Evolutionary conservation across 768 basidiomycete genomes (phyloP).

Genomic region (Ramaria sp.): DNA sequence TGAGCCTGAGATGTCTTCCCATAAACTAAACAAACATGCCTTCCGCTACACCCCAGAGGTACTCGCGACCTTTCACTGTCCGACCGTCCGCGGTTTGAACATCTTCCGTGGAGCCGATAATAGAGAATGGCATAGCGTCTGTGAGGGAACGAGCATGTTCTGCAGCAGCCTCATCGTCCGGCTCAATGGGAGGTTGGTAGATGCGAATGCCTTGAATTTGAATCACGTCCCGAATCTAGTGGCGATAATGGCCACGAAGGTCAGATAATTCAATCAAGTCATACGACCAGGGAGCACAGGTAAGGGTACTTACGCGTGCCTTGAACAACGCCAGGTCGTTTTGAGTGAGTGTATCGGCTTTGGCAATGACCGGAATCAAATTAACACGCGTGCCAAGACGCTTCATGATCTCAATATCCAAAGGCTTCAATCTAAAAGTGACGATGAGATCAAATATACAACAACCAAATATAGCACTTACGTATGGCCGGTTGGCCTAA

Average conservation of each 20-base stretch:
- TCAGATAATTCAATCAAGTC: no score
- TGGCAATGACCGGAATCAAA: constrained; percentile 93
- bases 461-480: constrained; percentile 30
- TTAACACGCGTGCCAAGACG: constrained; percentile 96
- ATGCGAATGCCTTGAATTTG: constrained; percentile 88
- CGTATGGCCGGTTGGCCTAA: constrained; percentile 94
- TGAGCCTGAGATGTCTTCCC: neutral
- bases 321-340: constrained; percentile 88
- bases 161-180: constrained; percentile 74
- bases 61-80: constrained; percentile 93
- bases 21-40: constrained; percentile 33
- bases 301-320: constrained; percentile 54
- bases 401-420: constrained; percentile 99
- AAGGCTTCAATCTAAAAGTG: constrained; percentile 68
- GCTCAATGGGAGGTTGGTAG: constrained; percentile 87
- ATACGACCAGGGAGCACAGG: constrained; percentile 11
- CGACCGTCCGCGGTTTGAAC: constrained; percentile 87
- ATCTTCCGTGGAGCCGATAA: constrained; percentile 95
- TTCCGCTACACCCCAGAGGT: constrained; percentile 99
- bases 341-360: constrained; percentile 95
- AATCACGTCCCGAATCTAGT: constrained; percentile 80
- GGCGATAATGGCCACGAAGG: neutral
- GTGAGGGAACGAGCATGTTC: constrained; percentile 81
- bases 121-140: constrained; percentile 96
- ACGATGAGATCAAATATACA: neutral